Percentiles rank a stretch among this genome's conserved stretches.
Conservation (phyloP, 192 early-diverging fungal species). For the Piromyces finnis region DNA sequence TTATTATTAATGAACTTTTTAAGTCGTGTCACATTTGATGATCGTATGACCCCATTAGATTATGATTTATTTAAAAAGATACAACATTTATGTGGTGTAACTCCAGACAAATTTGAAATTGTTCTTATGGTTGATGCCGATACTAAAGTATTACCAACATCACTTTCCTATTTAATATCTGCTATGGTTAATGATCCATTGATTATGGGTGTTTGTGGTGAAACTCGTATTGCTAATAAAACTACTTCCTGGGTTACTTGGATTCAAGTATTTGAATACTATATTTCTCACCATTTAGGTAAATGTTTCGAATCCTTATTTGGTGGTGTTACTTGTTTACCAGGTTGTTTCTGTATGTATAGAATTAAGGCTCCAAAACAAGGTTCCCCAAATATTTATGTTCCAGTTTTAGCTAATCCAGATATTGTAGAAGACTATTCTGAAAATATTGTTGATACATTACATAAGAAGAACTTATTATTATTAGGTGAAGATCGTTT, state of each 20-base stretch:
- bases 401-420: constrained; percentile 64
- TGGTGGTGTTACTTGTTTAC: constrained; percentile 94
- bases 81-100: constrained; percentile 57
- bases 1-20: constrained; percentile 50
- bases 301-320: constrained; percentile 91
- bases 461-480: constrained; percentile 68
- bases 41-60: constrained; percentile 76
- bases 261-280: constrained; percentile 96
- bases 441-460: constrained; percentile 52
- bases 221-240: constrained; percentile 92
- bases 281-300: constrained; percentile 87
- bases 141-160: constrained; percentile 47
- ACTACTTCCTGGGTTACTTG: constrained; percentile 63
- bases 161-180: constrained; percentile 54
- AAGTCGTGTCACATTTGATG: constrained; percentile 63
- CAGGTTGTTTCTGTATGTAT: constrained; percentile 93
- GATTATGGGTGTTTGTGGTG: constrained; percentile 90
- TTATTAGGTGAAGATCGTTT: constrained; percentile 71
- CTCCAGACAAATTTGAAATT: constrained; percentile 57
- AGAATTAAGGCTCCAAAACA: constrained; percentile 73
- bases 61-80: constrained; percentile 76
- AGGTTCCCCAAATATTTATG: constrained; percentile 33
- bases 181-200: constrained; percentile 68
- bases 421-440: constrained; percentile 64
- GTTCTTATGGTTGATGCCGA: constrained; percentile 73